Evolutionary conservation across 2,329 filamentous ascomycete species (phyloP).

Genomic region (Venturia aucupariae): DNA sequence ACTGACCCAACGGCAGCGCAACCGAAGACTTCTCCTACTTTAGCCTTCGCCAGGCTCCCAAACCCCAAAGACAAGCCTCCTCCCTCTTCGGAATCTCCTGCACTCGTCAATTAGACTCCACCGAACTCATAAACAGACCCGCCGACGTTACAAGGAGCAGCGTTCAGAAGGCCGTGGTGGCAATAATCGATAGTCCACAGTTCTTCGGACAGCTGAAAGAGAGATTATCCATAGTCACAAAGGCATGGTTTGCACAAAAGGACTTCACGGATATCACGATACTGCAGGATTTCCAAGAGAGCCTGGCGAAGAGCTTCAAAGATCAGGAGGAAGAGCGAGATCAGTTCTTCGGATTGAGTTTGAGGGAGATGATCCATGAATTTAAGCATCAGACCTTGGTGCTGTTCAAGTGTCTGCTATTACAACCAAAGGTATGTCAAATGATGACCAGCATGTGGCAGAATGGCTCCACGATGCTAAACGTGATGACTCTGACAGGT

Average conservation of each 20-base stretch:
- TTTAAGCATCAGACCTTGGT: slow-evolving; percentile 93
- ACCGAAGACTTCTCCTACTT: slow-evolving; percentile 99
- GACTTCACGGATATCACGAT: slow-evolving; percentile 92
- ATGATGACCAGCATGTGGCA: background rate
- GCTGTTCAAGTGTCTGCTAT: slow-evolving; percentile 81
- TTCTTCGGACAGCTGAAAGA: slow-evolving; percentile 86
- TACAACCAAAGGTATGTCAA: slow-evolving; percentile 76
- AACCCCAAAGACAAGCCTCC: slow-evolving; percentile 47
- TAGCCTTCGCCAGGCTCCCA: slow-evolving; percentile 59
- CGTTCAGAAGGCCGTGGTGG: slow-evolving; percentile 95
- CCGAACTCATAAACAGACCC: slow-evolving; percentile 65
- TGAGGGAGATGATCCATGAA: slow-evolving; percentile 85
- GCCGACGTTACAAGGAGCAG: slow-evolving; percentile 92
- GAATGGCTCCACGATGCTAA: background rate
- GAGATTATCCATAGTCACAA: slow-evolving; percentile 80
- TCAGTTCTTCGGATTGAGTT: slow-evolving; percentile 75
- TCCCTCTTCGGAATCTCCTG: slow-evolving; percentile 95
- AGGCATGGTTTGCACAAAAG: slow-evolving; percentile 90
- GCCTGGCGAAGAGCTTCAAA: slow-evolving; percentile 51
- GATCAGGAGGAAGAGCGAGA: slow-evolving; percentile 67
- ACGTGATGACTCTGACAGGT: background rate
- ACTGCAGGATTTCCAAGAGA: slow-evolving; percentile 82
- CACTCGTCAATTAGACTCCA: slow-evolving; percentile 80
- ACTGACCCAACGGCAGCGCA: slow-evolving; percentile 23
- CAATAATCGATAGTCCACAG: slow-evolving; percentile 84